A percentile compares a stretch with the other conserved stretches of the same genome.
phyloP scores from a whole-genome alignment of 805 yeast genomes.

The Wickerhamiella shivajii region DNA sequence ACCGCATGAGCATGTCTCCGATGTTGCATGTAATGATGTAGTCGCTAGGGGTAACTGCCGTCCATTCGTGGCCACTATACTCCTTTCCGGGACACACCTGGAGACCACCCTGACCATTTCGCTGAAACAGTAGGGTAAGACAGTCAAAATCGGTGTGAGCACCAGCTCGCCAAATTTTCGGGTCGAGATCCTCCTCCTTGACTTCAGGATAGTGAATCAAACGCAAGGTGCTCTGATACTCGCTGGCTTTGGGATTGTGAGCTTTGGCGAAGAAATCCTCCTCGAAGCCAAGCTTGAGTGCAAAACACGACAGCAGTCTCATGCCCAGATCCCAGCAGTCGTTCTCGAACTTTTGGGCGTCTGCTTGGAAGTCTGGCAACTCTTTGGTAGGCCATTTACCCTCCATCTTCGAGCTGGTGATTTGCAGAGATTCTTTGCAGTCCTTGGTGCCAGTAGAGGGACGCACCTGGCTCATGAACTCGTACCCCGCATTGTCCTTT shows the following conservation, averaged over 20 bases:
- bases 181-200: slow-evolving; percentile 8
- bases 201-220: slow-evolving; percentile 11
- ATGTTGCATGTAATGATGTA: slow-evolving; percentile 13
- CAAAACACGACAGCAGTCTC: slow-evolving; percentile 10
- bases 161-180: slow-evolving; percentile 12
- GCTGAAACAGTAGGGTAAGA: slow-evolving; percentile 12
- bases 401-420: slow-evolving; percentile 11
- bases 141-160: slow-evolving; percentile 14
- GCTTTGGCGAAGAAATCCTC: slow-evolving; percentile 7
- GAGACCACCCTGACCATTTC: slow-evolving; percentile 13
- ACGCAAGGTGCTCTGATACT: slow-evolving; percentile 13
- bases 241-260: slow-evolving; percentile 5
- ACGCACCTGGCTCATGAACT: slow-evolving; percentile 11
- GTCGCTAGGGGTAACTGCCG: slow-evolving; percentile 10
- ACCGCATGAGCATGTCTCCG: slow-evolving; percentile 15
- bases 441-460: slow-evolving; percentile 14
- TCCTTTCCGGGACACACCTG: slow-evolving; percentile 14
- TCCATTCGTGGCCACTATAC: slow-evolving; percentile 9
- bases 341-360: slow-evolving; percentile 7
- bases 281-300: slow-evolving; percentile 8
- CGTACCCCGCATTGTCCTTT: slow-evolving; percentile 12
- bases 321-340: slow-evolving; percentile 9
- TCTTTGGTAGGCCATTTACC: slow-evolving; percentile 11
- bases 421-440: slow-evolving; percentile 13
- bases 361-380: slow-evolving; percentile 6